These are phyloP conservation scores for Acanthamoeba polyphaga DNA, from an alignment of 208 protist species.

Conservation along the genomic window DNA sequence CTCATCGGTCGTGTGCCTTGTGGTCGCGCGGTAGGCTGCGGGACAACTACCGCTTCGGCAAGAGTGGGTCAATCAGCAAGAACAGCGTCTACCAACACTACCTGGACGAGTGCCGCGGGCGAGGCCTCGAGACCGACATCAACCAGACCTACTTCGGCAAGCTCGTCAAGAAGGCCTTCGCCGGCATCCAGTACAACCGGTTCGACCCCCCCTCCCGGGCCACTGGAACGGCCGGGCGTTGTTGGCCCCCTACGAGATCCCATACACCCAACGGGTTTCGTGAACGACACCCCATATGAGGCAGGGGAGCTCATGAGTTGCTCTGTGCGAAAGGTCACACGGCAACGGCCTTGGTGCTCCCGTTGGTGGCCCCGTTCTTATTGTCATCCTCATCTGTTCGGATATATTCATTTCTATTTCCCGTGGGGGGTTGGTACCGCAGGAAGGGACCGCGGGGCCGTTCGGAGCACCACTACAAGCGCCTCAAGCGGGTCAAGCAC, in stretches of 20 bases:
- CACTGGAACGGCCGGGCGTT: background rate
- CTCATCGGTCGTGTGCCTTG: too few relatives aligned
- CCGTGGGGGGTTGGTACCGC: background rate
- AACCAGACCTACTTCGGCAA: constrained; percentile 8
- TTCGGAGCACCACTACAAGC: constrained; percentile 49
- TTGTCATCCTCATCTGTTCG: too few relatives aligned
- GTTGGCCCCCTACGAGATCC: background rate
- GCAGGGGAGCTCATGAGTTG: too few relatives aligned
- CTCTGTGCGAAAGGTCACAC: too few relatives aligned
- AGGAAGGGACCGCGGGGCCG: constrained; percentile 56
- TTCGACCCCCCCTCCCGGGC: background rate
- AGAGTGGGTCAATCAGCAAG: constrained; percentile 50
- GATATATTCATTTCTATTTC: too few relatives aligned
- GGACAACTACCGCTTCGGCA: constrained; percentile 25
- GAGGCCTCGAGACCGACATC: background rate
- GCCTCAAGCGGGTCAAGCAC: constrained; percentile 32
- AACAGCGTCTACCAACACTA: constrained; percentile 7
- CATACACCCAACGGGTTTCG: too few relatives aligned
- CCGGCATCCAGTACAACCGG: constrained; percentile 38
- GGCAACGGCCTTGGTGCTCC: too few relatives aligned
- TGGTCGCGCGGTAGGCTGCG: background rate
- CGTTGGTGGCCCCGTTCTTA: too few relatives aligned
- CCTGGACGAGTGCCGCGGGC: background rate
- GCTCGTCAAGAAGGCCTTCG: constrained; percentile 32
- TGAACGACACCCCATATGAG: too few relatives aligned